Conservation (phyloP, 2,329 filamentous ascomycete species). For the Tolypocladium amazonense region DNA sequence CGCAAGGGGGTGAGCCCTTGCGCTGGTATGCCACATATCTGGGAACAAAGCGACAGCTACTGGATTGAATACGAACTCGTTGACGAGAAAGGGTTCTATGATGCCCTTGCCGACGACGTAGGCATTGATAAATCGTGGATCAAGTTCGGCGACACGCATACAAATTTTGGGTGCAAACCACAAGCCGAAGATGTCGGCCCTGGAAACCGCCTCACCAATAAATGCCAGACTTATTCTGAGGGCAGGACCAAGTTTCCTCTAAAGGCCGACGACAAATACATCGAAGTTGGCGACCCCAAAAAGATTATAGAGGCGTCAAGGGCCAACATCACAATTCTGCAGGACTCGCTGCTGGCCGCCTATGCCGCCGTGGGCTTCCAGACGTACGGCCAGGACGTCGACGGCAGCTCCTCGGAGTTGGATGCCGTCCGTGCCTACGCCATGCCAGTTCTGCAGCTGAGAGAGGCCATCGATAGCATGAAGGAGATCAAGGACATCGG, state of each 20-base stretch:
- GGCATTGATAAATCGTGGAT: neutral
- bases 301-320: neutral
- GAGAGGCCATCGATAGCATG: neutral
- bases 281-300: neutral
- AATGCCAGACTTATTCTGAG: too few relatives aligned
- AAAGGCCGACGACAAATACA: neutral
- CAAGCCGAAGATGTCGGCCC: too few relatives aligned
- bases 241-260: neutral
- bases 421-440: neutral
- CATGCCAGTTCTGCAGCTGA: neutral
- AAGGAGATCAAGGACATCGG: neutral
- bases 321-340: neutral
- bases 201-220: too few relatives aligned
- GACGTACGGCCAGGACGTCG: neutral
- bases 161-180: too few relatives aligned
- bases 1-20: neutral
- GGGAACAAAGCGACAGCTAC: neutral
- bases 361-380: neutral
- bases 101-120: neutral
- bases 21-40: neutral
- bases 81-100: neutral
- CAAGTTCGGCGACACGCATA: too few relatives aligned
- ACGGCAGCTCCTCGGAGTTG: neutral
- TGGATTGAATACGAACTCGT: neutral
- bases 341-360: neutral